phyloP scores from a whole-genome alignment of 331 rosid species.

The Stylosanthes scabra region DNA sequence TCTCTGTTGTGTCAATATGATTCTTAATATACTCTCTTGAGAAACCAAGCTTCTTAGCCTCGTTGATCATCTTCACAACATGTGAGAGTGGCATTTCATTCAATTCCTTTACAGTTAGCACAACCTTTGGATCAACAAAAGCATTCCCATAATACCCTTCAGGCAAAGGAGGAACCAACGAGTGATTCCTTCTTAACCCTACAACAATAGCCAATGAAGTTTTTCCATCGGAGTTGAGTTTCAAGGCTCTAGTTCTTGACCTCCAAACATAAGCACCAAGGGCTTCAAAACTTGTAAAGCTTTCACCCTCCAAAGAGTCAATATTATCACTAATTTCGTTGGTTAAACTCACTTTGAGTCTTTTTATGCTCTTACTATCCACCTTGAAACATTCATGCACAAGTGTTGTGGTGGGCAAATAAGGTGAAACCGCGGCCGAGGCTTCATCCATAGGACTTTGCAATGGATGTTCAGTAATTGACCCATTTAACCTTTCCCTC shows the following conservation, averaged over 20 bases:
- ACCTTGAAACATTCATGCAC: slow-evolving; percentile 30
- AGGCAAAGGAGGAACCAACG: slow-evolving; percentile 42
- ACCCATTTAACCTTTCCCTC: slow-evolving; percentile 27
- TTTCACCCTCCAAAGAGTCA: neutral
- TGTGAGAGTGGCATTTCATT: slow-evolving; percentile 34
- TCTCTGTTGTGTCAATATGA: slow-evolving; percentile 20
- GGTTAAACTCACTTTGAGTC: slow-evolving; percentile 31
- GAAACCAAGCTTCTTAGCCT: slow-evolving; percentile 19
- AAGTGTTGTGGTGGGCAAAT: slow-evolving; percentile 24
- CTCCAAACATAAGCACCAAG: slow-evolving; percentile 47
- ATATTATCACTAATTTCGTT: slow-evolving; percentile 6
- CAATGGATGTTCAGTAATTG: neutral
- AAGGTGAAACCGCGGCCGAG: slow-evolving; percentile 32
- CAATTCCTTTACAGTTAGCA: slow-evolving; percentile 40
- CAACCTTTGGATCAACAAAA: neutral
- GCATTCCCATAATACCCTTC: slow-evolving; percentile 57
- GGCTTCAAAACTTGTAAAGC: slow-evolving; percentile 38
- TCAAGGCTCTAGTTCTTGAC: slow-evolving; percentile 42
- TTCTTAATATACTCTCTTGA: slow-evolving; percentile 18
- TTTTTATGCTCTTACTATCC: slow-evolving; percentile 20
- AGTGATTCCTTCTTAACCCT: slow-evolving; percentile 27
- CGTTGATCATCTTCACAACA: slow-evolving; percentile 35
- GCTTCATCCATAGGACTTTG: neutral
- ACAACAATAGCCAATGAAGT: slow-evolving; percentile 13
- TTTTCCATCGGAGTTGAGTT: slow-evolving; percentile 34